Evolutionary conservation across 306 rosid genomes (phyloP).

Genomic region (Malus sieversii): DNA sequence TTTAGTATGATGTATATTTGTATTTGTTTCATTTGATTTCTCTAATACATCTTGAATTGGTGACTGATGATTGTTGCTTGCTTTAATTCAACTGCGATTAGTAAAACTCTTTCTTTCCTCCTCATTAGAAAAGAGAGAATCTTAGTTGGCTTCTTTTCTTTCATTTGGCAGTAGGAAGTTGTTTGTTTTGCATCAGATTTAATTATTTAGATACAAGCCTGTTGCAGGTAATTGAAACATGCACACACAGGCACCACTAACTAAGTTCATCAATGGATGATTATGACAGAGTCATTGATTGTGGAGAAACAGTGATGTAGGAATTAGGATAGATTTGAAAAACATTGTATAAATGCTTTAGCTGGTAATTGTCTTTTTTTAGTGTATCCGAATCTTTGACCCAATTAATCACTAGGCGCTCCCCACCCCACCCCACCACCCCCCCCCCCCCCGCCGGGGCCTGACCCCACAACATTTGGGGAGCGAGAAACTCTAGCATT

Average conservation of each 20-base stretch:
- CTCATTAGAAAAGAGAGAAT: background rate
- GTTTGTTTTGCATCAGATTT: background rate
- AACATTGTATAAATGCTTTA: background rate
- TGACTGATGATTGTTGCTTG: background rate
- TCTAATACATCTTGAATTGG: constrained; percentile 1
- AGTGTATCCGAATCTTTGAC: too few species aligned
- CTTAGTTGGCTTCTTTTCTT: background rate
- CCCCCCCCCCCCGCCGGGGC: too few species aligned
- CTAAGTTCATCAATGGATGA: background rate
- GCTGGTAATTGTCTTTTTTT: background rate
- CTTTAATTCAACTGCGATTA: background rate
- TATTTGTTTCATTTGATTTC: constrained; percentile 6
- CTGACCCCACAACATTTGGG: too few species aligned
- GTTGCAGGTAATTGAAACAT: background rate
- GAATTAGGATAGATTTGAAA: background rate
- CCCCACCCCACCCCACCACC: too few species aligned
- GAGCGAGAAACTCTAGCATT: too few species aligned
- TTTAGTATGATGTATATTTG: constrained; percentile 1
- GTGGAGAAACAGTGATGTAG: background rate
- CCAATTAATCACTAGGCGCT: too few species aligned
- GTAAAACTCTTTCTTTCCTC: background rate
- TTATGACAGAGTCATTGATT: background rate
- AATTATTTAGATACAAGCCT: background rate
- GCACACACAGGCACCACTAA: background rate
- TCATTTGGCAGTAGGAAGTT: background rate